Evolutionary conservation across 495 filamentous ascomycete species (phyloP).

Genomic region (Penicillium ochrochloron): DNA sequence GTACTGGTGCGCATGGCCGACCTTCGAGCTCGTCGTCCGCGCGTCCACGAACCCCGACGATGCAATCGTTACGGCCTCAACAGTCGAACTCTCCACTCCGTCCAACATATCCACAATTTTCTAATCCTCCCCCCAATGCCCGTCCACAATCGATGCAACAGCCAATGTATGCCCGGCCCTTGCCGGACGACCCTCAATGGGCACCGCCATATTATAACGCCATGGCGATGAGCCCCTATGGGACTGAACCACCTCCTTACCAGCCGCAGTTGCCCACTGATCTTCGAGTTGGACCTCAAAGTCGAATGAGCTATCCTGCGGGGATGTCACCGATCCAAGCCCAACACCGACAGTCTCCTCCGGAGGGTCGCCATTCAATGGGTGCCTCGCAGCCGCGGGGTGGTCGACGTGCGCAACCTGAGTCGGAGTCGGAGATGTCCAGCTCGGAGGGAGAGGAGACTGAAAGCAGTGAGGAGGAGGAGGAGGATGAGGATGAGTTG

Average conservation of each 20-base stretch:
- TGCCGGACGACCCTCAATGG: constrained; percentile 55
- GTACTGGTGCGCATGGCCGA: constrained; percentile 23
- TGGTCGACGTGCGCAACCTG: constrained; percentile 24
- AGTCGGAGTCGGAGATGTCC: constrained; percentile 26
- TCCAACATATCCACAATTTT: constrained; percentile 32
- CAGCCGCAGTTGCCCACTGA: constrained; percentile 39
- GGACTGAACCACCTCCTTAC: constrained; percentile 35
- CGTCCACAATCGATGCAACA: constrained; percentile 37
- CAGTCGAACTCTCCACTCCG: constrained; percentile 42
- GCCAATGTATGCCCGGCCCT: constrained; percentile 37
- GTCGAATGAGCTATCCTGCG: constrained; percentile 28
- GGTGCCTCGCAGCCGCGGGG: constrained; percentile 21
- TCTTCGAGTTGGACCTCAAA: constrained; percentile 33
- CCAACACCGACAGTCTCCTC: constrained; percentile 18
- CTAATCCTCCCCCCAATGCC: constrained; percentile 38
- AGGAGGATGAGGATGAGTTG: constrained; percentile 39
- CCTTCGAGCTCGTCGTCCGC: constrained; percentile 40
- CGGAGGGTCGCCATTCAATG: constrained; percentile 13
- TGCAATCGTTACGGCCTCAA: constrained; percentile 44
- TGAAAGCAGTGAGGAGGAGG: constrained; percentile 40
- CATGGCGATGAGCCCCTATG: constrained; percentile 37
- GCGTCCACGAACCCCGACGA: constrained; percentile 46
- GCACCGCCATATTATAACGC: constrained; percentile 46
- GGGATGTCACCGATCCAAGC: constrained; percentile 24
- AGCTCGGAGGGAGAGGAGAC: constrained; percentile 30